Percentiles rank a stretch among this genome's conserved stretches.
Conservation (phyloP, 164 flowering plant species). For the Dillenia turbinata region DNA sequence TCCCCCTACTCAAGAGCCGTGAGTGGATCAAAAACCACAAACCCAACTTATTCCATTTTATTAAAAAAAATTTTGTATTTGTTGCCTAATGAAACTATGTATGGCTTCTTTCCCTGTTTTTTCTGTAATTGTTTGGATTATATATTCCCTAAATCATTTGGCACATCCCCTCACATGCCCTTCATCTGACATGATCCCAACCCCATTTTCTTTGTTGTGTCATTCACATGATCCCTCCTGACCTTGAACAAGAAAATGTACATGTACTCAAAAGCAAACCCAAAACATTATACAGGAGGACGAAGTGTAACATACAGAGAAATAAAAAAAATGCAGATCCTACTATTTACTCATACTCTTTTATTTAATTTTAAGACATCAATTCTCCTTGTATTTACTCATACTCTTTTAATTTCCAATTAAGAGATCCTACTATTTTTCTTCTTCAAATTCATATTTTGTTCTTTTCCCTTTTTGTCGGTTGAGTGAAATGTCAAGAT, state of each 20-base stretch:
- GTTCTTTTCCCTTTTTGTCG: no score
- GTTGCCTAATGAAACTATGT: conserved; percentile 20
- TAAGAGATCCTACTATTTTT: no score
- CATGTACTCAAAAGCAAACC: no score
- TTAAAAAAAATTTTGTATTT: conserved; percentile 1
- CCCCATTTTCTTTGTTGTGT: conserved; percentile 4
- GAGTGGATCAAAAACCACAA: conserved; percentile 21
- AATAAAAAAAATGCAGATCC: no score
- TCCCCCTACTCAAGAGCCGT: conserved; percentile 24
- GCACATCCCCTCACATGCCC: conserved; percentile 28
- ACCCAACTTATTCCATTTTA: conserved; percentile 10
- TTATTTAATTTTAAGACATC: no score
- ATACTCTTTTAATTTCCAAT: no score
- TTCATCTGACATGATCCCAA: conserved; percentile 18
- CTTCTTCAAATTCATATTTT: no score
- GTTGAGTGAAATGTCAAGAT: no score
- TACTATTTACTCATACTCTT: no score
- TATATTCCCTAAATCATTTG: conserved; percentile 8
- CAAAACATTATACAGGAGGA: no score
- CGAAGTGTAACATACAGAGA: no score
- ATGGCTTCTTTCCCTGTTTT: conserved; percentile 3
- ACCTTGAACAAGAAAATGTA: background rate
- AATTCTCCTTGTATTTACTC: no score
- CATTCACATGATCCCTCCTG: conserved; percentile 29
- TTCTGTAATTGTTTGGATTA: background rate